phyloP scores from a whole-genome alignment of 2,329 filamentous ascomycete species.

The Aspergillus carbonarius region DNA sequence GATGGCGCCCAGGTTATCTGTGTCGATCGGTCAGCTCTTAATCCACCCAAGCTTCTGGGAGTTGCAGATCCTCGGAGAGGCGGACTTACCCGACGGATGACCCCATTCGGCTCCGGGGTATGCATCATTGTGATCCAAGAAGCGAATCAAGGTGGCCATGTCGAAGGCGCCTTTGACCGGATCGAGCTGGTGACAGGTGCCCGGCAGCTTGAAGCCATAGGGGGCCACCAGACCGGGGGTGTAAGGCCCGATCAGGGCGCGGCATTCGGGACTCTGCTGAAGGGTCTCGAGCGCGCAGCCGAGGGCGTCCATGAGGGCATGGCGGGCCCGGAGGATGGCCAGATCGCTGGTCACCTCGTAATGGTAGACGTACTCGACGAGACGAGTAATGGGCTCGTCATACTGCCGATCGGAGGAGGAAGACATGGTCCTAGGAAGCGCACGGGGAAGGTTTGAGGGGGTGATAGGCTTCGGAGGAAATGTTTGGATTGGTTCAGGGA shows the following conservation, averaged over 20 bases:
- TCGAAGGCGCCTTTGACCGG: constrained; percentile 42
- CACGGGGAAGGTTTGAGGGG: background rate
- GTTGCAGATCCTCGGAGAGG: no score
- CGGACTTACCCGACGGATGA: constrained; percentile 37
- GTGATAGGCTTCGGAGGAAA: background rate
- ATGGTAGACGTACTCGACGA: constrained; percentile 25
- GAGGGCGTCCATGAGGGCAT: constrained; percentile 26
- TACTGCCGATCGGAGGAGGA: constrained; percentile 7
- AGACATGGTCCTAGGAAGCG: background rate
- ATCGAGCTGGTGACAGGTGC: constrained; percentile 39
- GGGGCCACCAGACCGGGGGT: constrained; percentile 20
- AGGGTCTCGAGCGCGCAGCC: constrained; percentile 28
- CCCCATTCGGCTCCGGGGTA: constrained; percentile 45
- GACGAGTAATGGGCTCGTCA: constrained; percentile 38
- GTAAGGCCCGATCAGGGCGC: constrained; percentile 17
- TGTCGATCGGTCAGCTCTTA: background rate
- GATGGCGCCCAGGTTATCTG: constrained; percentile 43
- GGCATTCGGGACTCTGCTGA: constrained; percentile 20
- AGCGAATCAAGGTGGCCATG: constrained; percentile 40
- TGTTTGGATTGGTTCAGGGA: background rate
- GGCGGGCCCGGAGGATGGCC: constrained; percentile 20
- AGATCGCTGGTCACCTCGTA: constrained; percentile 16
- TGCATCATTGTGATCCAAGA: constrained; percentile 46
- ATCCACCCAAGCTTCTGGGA: background rate
- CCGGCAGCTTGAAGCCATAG: constrained; percentile 40